These are phyloP conservation scores for Sporothrix curviconia DNA, from an alignment of 2,329 filamentous ascomycete genomes.

Conservation along the genomic window DNA sequence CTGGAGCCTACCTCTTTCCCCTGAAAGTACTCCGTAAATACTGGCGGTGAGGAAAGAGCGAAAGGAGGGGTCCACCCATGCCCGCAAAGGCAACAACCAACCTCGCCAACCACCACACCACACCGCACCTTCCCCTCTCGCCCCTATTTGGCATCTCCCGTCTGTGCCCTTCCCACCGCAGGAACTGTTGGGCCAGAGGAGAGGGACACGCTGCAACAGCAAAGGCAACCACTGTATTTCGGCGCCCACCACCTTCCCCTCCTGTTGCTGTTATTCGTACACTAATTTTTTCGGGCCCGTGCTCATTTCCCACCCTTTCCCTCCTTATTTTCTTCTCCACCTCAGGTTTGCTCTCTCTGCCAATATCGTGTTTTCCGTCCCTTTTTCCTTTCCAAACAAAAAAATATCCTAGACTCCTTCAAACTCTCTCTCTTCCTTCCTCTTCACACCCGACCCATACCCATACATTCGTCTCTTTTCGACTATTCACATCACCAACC, in stretches of 20 bases:
- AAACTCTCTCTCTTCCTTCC: neutral
- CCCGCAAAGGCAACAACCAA: neutral
- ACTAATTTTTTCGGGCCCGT: conserved; percentile 10
- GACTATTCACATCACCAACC: conserved; percentile 19
- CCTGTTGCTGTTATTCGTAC: conserved; percentile 1
- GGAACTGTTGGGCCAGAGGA: neutral
- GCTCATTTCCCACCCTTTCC: conserved; percentile 15
- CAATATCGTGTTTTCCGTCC: conserved; percentile 1
- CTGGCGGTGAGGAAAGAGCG: conserved; percentile 1
- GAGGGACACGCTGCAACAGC: neutral
- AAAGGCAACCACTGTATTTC: neutral
- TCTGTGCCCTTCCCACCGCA: neutral
- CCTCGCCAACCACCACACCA: neutral
- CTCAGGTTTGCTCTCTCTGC: too few species aligned
- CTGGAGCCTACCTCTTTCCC: neutral
- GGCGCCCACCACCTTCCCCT: neutral
- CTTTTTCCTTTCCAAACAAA: conserved; percentile 5
- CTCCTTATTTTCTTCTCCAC: conserved; percentile 13
- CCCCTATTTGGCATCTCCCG: conserved; percentile 1
- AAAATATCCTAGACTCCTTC: neutral
- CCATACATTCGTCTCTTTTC: neutral
- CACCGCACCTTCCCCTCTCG: neutral
- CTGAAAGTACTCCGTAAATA: neutral
- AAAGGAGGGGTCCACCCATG: neutral
- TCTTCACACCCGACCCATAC: neutral